Evolutionary conservation across 139 green algal genomes (phyloP).

Genomic region (Zygnema cylindricum): DNA sequence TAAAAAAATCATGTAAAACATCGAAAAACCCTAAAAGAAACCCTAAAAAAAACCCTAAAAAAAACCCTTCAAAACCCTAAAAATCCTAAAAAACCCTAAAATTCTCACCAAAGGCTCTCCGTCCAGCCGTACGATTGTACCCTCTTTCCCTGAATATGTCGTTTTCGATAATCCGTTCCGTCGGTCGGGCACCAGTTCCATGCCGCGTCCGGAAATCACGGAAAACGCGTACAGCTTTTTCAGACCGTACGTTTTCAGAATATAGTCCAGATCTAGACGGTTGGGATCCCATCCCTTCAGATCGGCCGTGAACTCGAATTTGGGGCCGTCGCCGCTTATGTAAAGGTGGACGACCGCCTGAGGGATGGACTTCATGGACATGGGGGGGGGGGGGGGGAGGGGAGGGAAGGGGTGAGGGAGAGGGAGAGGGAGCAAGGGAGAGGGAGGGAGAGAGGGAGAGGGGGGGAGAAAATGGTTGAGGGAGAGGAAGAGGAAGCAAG

Average conservation of each 20-base stretch:
- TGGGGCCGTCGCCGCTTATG: not conserved
- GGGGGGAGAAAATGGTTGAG: not conserved
- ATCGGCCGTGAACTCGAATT: not conserved
- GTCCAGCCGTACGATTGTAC: not conserved
- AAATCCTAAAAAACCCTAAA: not conserved
- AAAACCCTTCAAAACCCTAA: not conserved
- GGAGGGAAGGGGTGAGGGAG: not conserved
- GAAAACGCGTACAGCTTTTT: conserved; percentile 11
- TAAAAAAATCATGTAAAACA: not conserved
- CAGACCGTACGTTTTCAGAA: not conserved
- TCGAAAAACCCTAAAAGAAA: not conserved
- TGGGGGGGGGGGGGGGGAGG: not conserved
- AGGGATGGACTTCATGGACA: not conserved
- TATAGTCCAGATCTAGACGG: not conserved
- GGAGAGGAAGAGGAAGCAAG: not conserved
- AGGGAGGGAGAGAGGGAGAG: not conserved
- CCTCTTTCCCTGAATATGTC: conserved; percentile 22
- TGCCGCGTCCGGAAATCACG: not conserved
- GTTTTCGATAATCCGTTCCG: not conserved
- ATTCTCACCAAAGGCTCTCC: conserved; percentile 1
- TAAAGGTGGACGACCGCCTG: conserved; percentile 11
- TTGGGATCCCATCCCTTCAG: conserved; percentile 24
- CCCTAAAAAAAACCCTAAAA: not conserved
- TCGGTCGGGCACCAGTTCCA: not conserved
- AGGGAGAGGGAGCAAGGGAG: not conserved